Evolutionary conservation across 1,284 basidiomycete genomes (phyloP).

Genomic region (Trichosporon coremiiforme): DNA sequence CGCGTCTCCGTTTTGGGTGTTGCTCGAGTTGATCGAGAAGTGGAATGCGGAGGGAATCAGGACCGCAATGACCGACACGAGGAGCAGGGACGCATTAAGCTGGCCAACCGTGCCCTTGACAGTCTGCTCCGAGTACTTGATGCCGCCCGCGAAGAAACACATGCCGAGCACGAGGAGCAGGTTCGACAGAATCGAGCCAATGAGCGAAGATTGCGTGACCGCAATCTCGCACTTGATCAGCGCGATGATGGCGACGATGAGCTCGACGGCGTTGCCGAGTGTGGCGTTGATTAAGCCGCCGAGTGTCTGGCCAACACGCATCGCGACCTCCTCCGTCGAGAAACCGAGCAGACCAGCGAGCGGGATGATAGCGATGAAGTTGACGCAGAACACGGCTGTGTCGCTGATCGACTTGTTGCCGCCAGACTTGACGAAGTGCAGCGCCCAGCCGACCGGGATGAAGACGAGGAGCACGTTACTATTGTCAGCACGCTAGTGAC

Average conservation of each 20-base stretch:
- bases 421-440: conserved; percentile 54
- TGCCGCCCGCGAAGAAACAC: conserved; percentile 59
- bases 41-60: conserved; percentile 59
- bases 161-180: conserved; percentile 76
- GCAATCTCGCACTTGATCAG: conserved; percentile 76
- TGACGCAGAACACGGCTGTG: conserved; percentile 52
- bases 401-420: conserved; percentile 50
- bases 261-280: conserved; percentile 60
- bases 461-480: conserved; percentile 58
- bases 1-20: conserved; percentile 30
- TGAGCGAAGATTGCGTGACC: conserved; percentile 73
- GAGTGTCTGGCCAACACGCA: conserved; percentile 73
- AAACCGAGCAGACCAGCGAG: conserved; percentile 76
- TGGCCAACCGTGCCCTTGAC: conserved; percentile 56
- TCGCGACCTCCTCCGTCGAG: conserved; percentile 81
- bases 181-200: conserved; percentile 68
- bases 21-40: conserved; percentile 53
- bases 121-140: conserved; percentile 53
- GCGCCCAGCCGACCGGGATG: conserved; percentile 58
- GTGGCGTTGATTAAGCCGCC: conserved; percentile 59
- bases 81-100: conserved; percentile 59
- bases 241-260: conserved; percentile 70
- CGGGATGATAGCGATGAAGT: conserved; percentile 58
- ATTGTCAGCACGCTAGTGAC: conserved; percentile 22
- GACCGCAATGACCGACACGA: conserved; percentile 60